These are phyloP conservation scores for Cyclanthera cordifolia DNA, from an alignment of 306 rosid species.

Conservation along the genomic window DNA sequence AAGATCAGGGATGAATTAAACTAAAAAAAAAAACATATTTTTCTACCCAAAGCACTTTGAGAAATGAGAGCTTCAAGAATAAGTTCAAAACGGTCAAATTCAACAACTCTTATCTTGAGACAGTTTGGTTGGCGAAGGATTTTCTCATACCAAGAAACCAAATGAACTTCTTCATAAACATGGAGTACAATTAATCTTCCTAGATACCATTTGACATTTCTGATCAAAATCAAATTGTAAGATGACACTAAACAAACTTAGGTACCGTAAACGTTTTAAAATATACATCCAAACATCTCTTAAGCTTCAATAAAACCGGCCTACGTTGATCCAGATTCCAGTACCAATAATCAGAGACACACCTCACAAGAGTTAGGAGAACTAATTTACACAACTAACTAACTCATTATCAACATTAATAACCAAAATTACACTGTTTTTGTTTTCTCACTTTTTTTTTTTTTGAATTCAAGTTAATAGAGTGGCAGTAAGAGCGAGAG, in stretches of 20 bases:
- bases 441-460: neutral
- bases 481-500: too few species aligned
- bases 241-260: neutral
- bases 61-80: too few species aligned
- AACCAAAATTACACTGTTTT: neutral
- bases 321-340: neutral
- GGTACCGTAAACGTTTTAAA: neutral
- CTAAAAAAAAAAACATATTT: too few species aligned
- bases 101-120: neutral
- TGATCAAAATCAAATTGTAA: neutral
- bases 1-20: too few species aligned
- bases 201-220: neutral
- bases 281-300: neutral
- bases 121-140: constrained; percentile 1
- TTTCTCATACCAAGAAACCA: neutral
- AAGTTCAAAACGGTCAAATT: too few species aligned
- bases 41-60: too few species aligned
- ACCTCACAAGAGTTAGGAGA: neutral
- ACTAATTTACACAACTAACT: neutral
- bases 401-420: neutral
- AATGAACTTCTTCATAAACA: neutral
- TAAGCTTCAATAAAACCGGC: neutral
- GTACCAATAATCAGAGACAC: neutral
- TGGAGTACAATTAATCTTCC: neutral
- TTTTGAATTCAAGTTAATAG: neutral